Evolutionary conservation across 2,329 filamentous ascomycete species (phyloP).

Genomic region (Sphaerulina musiva): DNA sequence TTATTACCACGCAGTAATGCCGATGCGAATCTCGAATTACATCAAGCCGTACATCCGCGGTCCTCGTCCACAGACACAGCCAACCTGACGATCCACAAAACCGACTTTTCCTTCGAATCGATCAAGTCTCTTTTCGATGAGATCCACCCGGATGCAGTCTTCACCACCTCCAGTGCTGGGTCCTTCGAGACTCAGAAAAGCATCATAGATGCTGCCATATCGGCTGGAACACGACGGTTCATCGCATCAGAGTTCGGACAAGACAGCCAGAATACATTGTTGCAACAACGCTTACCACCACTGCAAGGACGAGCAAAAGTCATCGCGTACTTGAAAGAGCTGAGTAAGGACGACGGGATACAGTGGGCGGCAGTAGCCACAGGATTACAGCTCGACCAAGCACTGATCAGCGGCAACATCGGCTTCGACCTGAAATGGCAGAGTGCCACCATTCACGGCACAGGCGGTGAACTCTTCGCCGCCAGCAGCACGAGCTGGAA

Average conservation of each 20-base stretch:
- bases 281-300: slow-evolving; percentile 31
- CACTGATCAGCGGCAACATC: slow-evolving; percentile 32
- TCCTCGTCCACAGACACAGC: background rate
- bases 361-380: slow-evolving; percentile 35
- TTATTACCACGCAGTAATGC: background rate
- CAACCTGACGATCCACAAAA: slow-evolving; percentile 18
- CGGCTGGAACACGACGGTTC: slow-evolving; percentile 18
- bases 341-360: slow-evolving; percentile 16
- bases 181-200: slow-evolving; percentile 24
- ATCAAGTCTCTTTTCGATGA: slow-evolving; percentile 23
- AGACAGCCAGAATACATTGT: slow-evolving; percentile 28
- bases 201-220: slow-evolving; percentile 24
- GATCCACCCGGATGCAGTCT: slow-evolving; percentile 24
- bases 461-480: slow-evolving; percentile 33
- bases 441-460: slow-evolving; percentile 36
- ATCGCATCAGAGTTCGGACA: slow-evolving; percentile 27
- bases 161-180: slow-evolving; percentile 25
- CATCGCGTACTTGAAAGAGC: slow-evolving; percentile 29
- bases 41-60: slow-evolving; percentile 13
- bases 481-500: slow-evolving; percentile 33
- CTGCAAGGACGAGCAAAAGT: slow-evolving; percentile 28
- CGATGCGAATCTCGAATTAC: slow-evolving; percentile 6
- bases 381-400: slow-evolving; percentile 32
- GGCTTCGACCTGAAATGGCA: slow-evolving; percentile 38
- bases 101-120: slow-evolving; percentile 32